Percentiles rank a stretch among this genome's conserved stretches.
phyloP scores from a whole-genome alignment of 345 rosid species.

The Eucalyptus grandis region DNA sequence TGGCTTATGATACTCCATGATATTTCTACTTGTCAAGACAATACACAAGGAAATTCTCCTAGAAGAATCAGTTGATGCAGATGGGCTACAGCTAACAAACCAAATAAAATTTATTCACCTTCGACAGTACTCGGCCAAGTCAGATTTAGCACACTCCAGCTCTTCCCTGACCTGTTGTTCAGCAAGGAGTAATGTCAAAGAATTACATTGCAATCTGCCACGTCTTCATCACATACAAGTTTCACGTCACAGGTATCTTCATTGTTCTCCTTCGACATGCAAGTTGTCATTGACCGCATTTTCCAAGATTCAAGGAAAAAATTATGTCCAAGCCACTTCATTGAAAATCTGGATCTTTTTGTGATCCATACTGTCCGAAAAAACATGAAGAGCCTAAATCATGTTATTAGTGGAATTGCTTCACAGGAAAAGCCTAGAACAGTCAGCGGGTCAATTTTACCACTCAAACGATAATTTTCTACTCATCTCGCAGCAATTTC shows the following conservation, averaged over 20 bases:
- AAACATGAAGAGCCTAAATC: not conserved
- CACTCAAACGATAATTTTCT: not conserved
- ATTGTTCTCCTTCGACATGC: not conserved
- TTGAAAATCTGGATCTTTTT: not conserved
- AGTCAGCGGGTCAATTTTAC: not conserved
- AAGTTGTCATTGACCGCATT: not conserved
- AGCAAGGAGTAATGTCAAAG: not conserved
- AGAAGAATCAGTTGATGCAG: too few species aligned
- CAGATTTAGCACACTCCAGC: not conserved
- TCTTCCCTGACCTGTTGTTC: not conserved
- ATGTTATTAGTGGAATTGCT: not conserved
- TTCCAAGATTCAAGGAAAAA: not conserved
- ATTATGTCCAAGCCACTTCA: not conserved
- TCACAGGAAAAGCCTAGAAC: not conserved
- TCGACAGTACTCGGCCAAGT: not conserved
- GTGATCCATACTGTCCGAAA: not conserved
- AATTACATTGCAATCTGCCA: not conserved
- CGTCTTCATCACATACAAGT: not conserved
- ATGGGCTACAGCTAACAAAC: too few species aligned
- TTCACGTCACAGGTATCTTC: not conserved
- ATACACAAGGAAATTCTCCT: too few species aligned
- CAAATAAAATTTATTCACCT: not conserved
- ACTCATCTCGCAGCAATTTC: not conserved
- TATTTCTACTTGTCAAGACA: too few species aligned
- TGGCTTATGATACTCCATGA: too few species aligned